Evolutionary conservation across 345 rosid genomes (phyloP), one percentile per base, ranked within the genome.

Genomic region (Cardamine chenopodiifolia): DNA sequence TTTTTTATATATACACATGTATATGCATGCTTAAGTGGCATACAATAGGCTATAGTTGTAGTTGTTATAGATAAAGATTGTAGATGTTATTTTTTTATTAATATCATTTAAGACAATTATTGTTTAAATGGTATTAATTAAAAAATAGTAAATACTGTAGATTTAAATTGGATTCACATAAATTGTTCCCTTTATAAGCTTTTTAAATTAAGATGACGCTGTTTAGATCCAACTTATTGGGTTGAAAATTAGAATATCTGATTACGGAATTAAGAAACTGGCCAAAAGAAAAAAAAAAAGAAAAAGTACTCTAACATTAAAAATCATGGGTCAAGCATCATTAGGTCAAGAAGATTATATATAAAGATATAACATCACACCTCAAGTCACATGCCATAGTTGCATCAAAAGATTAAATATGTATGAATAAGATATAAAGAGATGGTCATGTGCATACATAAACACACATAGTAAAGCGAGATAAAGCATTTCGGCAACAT

Each of bases 271-370:
- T 55, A 58, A 67, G 61, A 47, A 60, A 57, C 15, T 58, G 44
- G 45, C 58, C 61, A 74, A 59, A 74, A 67, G 37, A 73, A 28
- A 55, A 37, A 11, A 40, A 54, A 22, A 47, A 48, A 48, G 49
- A 71, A 64, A 56, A n/a, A n/a, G n/a, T n/a, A n/a, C n/a, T n/a
- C n/a, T n/a, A n/a, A n/a, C n/a, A n/a, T n/a, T 65, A 57, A 77
- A 71, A 72, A 64, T 77, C 47, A 77, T 77, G 76, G 75, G 80
- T 56, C 66, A 64, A 35, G 76, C 80, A 71, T 77, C 73, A 71
- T 71, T 71, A 76, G 80, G 75, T 76, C 53, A 70, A 70, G 63
- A 61, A 68, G 28, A 76, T 63, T 55, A 70, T 70, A 9, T 35
- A 63, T 34, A 62, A 63, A 77, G 53, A 63, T 56, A 32, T 54